Evolutionary conservation across 148 eudicot species (phyloP).

Genomic region (Rhododendron williamsianum): DNA sequence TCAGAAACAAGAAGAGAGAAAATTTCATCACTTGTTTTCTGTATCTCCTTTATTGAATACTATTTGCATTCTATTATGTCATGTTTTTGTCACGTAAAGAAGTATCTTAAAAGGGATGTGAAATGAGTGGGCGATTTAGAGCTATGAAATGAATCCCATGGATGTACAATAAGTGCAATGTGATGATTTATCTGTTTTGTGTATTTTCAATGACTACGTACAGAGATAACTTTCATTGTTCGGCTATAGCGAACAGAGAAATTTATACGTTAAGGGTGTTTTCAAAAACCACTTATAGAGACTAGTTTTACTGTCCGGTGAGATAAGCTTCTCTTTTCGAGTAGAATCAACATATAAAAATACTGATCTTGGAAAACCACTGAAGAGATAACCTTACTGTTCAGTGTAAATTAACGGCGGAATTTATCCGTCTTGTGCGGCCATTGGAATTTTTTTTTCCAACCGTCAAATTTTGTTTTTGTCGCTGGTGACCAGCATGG

Average conservation of each 20-base stretch:
- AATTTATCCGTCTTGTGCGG: neutral
- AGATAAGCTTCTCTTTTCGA: neutral
- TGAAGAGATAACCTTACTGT: neutral
- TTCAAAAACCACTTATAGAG: too few species aligned
- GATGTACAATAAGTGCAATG: neutral
- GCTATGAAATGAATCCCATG: neutral
- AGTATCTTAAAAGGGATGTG: neutral
- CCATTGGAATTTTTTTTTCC: neutral
- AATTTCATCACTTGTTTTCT: neutral
- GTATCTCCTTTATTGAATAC: neutral
- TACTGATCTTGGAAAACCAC: neutral
- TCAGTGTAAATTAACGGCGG: neutral
- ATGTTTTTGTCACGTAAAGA: neutral
- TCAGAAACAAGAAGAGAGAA: neutral
- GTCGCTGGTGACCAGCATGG: neutral
- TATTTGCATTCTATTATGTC: neutral
- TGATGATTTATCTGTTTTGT: neutral
- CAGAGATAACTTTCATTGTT: too few species aligned
- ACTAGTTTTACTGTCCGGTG: neutral
- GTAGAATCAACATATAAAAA: neutral
- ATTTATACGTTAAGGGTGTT: too few species aligned
- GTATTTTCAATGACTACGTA: neutral
- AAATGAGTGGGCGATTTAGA: neutral
- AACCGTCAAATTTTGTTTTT: neutral
- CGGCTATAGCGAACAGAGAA: too few species aligned